Base-by-base conservation (phyloP, 495 filamentous ascomycete genomes). In the Pyronema domesticum region DNA sequence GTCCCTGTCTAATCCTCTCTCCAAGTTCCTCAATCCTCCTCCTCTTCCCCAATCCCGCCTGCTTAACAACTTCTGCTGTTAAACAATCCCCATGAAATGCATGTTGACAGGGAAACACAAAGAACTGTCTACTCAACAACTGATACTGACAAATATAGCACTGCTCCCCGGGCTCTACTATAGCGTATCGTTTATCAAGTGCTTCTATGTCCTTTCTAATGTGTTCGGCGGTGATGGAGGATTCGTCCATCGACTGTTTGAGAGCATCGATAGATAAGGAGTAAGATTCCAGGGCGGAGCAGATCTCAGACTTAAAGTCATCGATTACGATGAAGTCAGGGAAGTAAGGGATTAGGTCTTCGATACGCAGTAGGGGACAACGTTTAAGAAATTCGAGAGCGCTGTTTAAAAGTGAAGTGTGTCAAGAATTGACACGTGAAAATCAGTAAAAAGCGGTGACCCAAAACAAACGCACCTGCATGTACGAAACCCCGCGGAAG, bases 261-360 rank as follows among this genome's bases (percentile, higher is more conserved):
- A 98, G 70, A 1, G 71, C 73, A 59, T 95, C 89, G 62, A 98
- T 98, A 56, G 85, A 82, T 7, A 83, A 80, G 39, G 78, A 82
- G 69, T 98, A 96, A 23, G 88, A 81, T 68, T 98, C 93, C 3
- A 98, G 73, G 1, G 91, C 91, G 0, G 78, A 73, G 71, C 91
- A 98, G 18, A 98, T 96, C 63, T 96, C 93, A 50, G 94, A 86
- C 66, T 98, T 95, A 73, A 98, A 96, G 68, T 95, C 87, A 63
- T 98, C 91, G 53, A 98, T 95, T 46, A 95, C 82, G n/a, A 95
- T 86, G 59, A 98, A 98, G 64, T 98, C 91, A 0, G 91, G 93
- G 72, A 98, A 98, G 71, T 95, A 95, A 0, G 93, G 91, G 40
- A 98, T 95, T 17, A 98, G 70, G 62, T 98, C 93, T 65, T 98